Evolutionary conservation across 2,329 filamentous ascomycete genomes (phyloP).

Genomic region (Tolypocladium ophioglossoides): DNA sequence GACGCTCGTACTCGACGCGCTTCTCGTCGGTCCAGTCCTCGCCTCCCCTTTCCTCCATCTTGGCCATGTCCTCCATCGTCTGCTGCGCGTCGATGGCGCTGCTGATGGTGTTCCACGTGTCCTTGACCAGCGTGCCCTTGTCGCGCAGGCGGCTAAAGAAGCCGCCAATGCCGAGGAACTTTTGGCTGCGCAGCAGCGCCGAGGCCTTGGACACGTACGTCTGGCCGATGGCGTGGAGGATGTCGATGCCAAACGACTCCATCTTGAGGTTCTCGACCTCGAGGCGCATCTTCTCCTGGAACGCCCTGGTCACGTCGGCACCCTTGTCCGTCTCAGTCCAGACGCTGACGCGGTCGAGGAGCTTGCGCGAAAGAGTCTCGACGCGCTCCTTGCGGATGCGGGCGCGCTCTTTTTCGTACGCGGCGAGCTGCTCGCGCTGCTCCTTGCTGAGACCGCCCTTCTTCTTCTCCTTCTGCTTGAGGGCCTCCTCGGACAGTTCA

Average conservation of each 20-base stretch:
- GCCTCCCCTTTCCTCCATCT: conserved; percentile 85
- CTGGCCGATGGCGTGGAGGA: conserved; percentile 85
- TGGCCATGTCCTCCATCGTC: conserved; percentile 98
- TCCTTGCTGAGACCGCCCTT: conserved; percentile 81
- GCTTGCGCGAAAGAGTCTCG: conserved; percentile 70
- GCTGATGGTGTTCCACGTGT: conserved; percentile 96
- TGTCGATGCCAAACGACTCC: conserved; percentile 96
- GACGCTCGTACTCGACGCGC: conserved; percentile 88
- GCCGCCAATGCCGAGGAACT: conserved; percentile 89
- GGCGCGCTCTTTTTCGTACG: conserved; percentile 78
- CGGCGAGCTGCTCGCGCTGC: conserved; percentile 82
- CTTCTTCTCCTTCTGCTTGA: conserved; percentile 58
- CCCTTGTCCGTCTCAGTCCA: conserved; percentile 98
- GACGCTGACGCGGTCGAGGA: conserved; percentile 79
- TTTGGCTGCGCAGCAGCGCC: conserved; percentile 84
- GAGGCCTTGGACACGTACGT: conserved; percentile 85
- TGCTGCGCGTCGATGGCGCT: conserved; percentile 95
- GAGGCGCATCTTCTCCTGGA: conserved; percentile 86
- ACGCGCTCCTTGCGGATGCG: conserved; percentile 83
- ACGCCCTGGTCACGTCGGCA: conserved; percentile 71
- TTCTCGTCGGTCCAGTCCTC: conserved; percentile 98
- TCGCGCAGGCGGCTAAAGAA: conserved; percentile 93
- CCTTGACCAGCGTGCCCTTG: conserved; percentile 93
- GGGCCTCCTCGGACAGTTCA: conserved; percentile 52
- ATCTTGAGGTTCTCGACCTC: conserved; percentile 99